Evolutionary conservation across 805 yeast genomes (phyloP), one percentile per base, ranked within the genome.

Genomic region (Myxozyma lipomycoides): DNA sequence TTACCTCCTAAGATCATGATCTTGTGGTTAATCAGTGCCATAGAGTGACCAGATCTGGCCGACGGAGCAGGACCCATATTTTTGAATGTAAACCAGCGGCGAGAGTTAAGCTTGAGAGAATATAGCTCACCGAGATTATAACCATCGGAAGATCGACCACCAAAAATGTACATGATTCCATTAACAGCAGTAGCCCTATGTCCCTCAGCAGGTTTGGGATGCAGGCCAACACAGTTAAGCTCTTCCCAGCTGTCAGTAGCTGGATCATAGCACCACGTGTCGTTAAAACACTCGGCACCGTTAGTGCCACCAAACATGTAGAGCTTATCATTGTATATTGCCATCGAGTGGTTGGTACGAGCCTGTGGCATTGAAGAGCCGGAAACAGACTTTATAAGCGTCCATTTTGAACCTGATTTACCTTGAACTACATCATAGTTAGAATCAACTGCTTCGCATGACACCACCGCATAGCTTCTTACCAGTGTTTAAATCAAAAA

Each of bases 301-400:
- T 87, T 88, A 50, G 88, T 85, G 51, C 99, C 99, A 54, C 99
- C 99, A 70, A 85, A 93, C 9, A 93, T 73, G 74, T 83, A 91
- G 49, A 93, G 73, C 64, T 83, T 83, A 65, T 83, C 82, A 59
- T 85, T 83, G 70, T 77, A 84, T 1, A 91, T 78, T 21, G 82
- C 79, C 86, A 90, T 87, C 3, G 96, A 77, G 70, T 93, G 98
- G 67, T 90, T 89, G 1, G 97, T 81, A 57, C 95, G 75, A 1
- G 95, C 88, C 1, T 95, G 95, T 15, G 93, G 93, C 3, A 64
- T 59, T 49, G 71, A 73, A 9, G 73, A 65, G 45, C 68, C 64
- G n/a, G n/a, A n/a, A 30, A 67, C 63, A 1, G 89, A 82, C 40
- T 74, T 75, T 19, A 88, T 74, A 61, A 78, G 73, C 60, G 83